A percentile compares a stretch with the other conserved stretches of the same genome.
Conservation (phyloP, 2,329 filamentous ascomycete genomes). For the Paraphaeosphaeria minitans region DNA sequence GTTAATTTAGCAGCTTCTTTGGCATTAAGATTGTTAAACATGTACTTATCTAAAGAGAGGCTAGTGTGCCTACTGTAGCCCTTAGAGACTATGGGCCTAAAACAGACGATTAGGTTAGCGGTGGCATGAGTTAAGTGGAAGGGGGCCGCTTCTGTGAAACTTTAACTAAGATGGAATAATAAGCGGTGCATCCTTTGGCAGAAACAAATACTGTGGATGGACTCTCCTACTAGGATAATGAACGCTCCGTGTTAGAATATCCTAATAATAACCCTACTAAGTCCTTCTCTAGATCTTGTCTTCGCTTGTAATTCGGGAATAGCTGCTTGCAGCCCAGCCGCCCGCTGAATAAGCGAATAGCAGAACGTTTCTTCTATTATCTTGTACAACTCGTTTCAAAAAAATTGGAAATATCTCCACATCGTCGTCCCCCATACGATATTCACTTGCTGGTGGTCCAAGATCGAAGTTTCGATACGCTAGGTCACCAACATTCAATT, state of each 20-base stretch:
- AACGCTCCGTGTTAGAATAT: conserved; percentile 19
- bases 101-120: background rate
- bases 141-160: conserved; percentile 14
- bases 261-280: conserved; percentile 17
- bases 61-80: conserved; percentile 16
- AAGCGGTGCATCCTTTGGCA: conserved; percentile 16
- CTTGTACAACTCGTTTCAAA: conserved; percentile 9
- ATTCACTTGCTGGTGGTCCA: conserved; percentile 33
- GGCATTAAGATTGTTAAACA: conserved; percentile 15
- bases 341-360: conserved; percentile 42
- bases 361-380: conserved; percentile 36
- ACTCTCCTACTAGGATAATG: conserved; percentile 18
- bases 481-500: conserved; percentile 19
- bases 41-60: conserved; percentile 13
- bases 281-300: conserved; percentile 4
- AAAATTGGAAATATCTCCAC: conserved; percentile 6
- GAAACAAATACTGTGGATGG: conserved; percentile 16
- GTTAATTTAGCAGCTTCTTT: conserved; percentile 12
- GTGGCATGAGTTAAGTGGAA: background rate
- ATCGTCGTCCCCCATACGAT: conserved; percentile 26
- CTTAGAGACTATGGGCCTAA: conserved; percentile 8
- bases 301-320: conserved; percentile 31
- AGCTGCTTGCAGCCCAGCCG: conserved; percentile 42
- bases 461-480: conserved; percentile 18
- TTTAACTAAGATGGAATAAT: conserved; percentile 14